phyloP scores from a whole-genome alignment of 106 monocot genomes.

The Dendrobium nobile region DNA sequence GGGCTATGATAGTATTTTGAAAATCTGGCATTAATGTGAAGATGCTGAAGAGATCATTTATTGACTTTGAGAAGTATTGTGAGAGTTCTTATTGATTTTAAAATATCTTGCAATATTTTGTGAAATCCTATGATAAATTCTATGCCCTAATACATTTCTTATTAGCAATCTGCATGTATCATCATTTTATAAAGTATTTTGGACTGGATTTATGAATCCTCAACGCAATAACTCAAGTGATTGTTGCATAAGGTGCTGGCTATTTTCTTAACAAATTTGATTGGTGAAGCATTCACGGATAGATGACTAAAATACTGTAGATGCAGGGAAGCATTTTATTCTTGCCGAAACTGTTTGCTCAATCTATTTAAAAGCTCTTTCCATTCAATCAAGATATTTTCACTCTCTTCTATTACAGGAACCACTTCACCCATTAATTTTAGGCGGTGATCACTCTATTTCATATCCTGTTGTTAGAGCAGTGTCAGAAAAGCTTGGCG shows the following conservation, averaged over 20 bases:
- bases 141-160: too few species aligned
- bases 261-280: background rate
- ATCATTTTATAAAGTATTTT: too few species aligned
- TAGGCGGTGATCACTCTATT: constrained; percentile 98
- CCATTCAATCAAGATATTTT: background rate
- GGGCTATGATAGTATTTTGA: too few species aligned
- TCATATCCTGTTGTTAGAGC: constrained; percentile 92
- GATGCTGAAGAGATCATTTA: too few species aligned
- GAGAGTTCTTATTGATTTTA: too few species aligned
- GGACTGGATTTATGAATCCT: too few species aligned
- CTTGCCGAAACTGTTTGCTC: background rate
- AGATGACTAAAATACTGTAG: background rate
- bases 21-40: too few species aligned
- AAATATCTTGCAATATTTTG: too few species aligned
- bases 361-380: background rate
- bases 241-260: background rate
- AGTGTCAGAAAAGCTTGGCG: constrained; percentile 92
- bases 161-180: too few species aligned
- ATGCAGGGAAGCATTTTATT: background rate
- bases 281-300: background rate
- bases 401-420: constrained; percentile 35
- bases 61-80: too few species aligned
- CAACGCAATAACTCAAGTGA: too few species aligned
- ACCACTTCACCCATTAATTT: constrained; percentile 80
- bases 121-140: too few species aligned